Conservation (phyloP, 2,329 filamentous ascomycete genomes). For the Colletotrichum tanaceti region DNA sequence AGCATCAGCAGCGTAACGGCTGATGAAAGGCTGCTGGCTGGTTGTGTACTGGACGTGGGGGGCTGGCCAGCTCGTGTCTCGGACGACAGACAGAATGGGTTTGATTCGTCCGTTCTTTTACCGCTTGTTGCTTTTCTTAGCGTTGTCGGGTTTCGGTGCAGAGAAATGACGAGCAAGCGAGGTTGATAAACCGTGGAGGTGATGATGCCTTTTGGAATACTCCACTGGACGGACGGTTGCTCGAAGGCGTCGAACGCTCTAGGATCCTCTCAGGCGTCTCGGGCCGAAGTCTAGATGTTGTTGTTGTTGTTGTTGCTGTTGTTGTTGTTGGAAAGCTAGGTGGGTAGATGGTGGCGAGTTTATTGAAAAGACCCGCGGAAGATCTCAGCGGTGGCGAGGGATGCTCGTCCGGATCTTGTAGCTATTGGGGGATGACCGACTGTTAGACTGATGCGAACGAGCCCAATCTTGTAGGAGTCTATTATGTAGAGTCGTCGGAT, state of each 20-base stretch:
- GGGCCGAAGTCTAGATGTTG: slow-evolving; percentile 1
- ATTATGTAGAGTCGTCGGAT: slow-evolving; percentile 19
- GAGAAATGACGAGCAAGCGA: not conserved
- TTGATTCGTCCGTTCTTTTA: slow-evolving; percentile 28
- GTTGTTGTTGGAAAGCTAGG: not conserved
- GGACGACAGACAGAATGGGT: slow-evolving; percentile 18
- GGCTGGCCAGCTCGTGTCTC: slow-evolving; percentile 36
- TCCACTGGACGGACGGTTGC: not conserved
- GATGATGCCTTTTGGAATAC: not conserved
- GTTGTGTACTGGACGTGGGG: slow-evolving; percentile 34
- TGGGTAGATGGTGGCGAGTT: slow-evolving; percentile 21
- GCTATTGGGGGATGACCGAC: slow-evolving; percentile 26
- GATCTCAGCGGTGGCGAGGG: slow-evolving; percentile 33
- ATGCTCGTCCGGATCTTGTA: slow-evolving; percentile 11
- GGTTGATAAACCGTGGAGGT: not conserved
- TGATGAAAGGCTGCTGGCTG: slow-evolving; percentile 28
- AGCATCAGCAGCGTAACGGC: slow-evolving; percentile 26
- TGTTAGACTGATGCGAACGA: slow-evolving; percentile 18
- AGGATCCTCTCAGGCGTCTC: not conserved
- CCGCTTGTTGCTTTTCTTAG: slow-evolving; percentile 22
- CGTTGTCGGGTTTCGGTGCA: slow-evolving; percentile 8
- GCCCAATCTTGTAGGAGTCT: slow-evolving; percentile 15
- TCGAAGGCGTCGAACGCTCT: slow-evolving; percentile 9
- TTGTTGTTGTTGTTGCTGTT: too few species aligned
- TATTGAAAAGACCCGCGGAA: slow-evolving; percentile 23